A percentile compares a stretch with the other conserved stretches of the same genome.
Evolutionary conservation across 2,329 filamentous ascomycete species (phyloP).

Genomic region (Botrytis hyacinthi): DNA sequence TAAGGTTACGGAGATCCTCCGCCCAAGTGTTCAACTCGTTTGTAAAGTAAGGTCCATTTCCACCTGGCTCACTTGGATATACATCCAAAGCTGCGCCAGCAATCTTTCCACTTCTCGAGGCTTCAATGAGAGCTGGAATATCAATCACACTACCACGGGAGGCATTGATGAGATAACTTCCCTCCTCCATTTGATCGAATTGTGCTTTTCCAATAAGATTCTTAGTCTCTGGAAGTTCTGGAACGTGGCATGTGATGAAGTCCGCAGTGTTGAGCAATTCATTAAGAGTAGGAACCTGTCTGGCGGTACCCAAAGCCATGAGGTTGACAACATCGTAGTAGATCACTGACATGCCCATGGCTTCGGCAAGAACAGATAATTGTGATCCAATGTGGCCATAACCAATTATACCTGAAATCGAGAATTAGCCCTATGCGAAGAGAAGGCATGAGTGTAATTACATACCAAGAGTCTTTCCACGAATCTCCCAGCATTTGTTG

Average conservation of each 20-base stretch:
- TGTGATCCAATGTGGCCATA: slow-evolving; percentile 98
- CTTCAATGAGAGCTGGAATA: slow-evolving; percentile 85
- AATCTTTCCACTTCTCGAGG: slow-evolving; percentile 80
- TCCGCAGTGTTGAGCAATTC: slow-evolving; percentile 76
- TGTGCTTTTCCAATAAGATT: slow-evolving; percentile 83
- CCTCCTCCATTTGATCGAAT: slow-evolving; percentile 85
- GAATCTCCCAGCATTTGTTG: slow-evolving; percentile 94
- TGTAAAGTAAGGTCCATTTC: slow-evolving; percentile 94
- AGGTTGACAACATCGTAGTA: slow-evolving; percentile 95
- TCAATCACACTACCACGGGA: slow-evolving; percentile 92
- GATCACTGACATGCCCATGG: slow-evolving; percentile 97
- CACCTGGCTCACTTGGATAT: slow-evolving; percentile 88
- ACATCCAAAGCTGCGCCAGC: slow-evolving; percentile 96
- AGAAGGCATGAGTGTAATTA: slow-evolving; percentile 11
- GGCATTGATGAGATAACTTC: slow-evolving; percentile 93
- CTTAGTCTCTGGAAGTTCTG: slow-evolving; percentile 87
- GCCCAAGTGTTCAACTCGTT: slow-evolving; percentile 79
- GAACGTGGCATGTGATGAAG: slow-evolving; percentile 93
- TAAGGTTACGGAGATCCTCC: slow-evolving; percentile 78
- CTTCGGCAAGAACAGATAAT: slow-evolving; percentile 89
- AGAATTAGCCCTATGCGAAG: not conserved
- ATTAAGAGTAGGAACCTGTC: slow-evolving; percentile 76
- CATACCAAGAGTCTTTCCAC: slow-evolving; percentile 88
- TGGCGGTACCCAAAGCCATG: slow-evolving; percentile 88
- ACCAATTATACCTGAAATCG: slow-evolving; percentile 71